Evolutionary conservation across 1,284 basidiomycete genomes (phyloP).

Genomic region (Ganoderma sinense): DNA sequence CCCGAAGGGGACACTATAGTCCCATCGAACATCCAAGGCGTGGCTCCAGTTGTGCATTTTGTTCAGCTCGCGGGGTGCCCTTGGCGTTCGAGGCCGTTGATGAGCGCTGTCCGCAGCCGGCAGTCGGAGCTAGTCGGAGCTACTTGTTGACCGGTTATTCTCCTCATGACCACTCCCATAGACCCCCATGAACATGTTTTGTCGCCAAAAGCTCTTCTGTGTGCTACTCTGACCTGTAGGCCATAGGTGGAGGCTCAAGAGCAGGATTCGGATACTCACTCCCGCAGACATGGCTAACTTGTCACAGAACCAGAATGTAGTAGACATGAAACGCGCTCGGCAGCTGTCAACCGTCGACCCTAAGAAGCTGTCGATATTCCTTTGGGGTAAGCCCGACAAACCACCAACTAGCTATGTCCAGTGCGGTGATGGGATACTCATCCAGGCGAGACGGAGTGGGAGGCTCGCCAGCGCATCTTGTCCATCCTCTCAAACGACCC

Average conservation of each 20-base stretch:
- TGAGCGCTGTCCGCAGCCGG: neutral
- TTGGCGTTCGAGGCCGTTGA: neutral
- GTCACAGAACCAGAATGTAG: constrained; percentile 16
- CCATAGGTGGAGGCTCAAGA: neutral
- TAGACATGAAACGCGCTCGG: constrained; percentile 24
- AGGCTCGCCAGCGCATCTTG: constrained; percentile 55
- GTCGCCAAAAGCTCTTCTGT: neutral
- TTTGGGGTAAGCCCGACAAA: constrained; percentile 17
- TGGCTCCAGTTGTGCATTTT: neutral
- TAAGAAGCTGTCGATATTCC: constrained; percentile 11
- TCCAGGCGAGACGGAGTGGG: constrained; percentile 59
- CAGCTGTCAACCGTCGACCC: constrained; percentile 6
- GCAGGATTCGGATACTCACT: too few species aligned
- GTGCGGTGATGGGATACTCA: neutral
- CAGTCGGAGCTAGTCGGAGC: too few species aligned
- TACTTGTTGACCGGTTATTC: neutral
- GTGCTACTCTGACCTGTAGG: neutral
- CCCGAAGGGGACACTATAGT: constrained; percentile 13
- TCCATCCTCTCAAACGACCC: constrained; percentile 62
- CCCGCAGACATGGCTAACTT: neutral
- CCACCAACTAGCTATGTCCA: neutral
- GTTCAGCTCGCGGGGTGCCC: constrained; percentile 8
- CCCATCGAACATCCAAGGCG: too few species aligned
- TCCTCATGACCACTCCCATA: neutral
- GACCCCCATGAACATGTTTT: neutral